phyloP scores from a whole-genome alignment of 148 eudicot species.

The Talinum fruticosum region DNA sequence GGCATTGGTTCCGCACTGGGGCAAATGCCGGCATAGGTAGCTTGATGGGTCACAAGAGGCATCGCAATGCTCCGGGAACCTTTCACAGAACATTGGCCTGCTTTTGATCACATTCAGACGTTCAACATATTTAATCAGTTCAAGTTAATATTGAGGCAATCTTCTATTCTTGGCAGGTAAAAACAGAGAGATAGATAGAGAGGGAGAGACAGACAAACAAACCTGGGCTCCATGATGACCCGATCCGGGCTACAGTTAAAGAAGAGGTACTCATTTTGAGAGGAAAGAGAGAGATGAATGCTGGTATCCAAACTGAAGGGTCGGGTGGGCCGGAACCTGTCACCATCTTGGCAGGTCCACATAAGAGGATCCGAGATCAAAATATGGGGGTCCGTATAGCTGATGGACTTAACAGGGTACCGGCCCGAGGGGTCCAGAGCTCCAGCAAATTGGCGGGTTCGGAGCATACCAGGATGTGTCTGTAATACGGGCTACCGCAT shows the following conservation, averaged over 20 bases:
- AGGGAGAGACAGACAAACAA: background rate
- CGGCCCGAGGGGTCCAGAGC: constrained; percentile 85
- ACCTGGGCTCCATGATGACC: constrained; percentile 67
- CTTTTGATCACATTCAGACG: background rate
- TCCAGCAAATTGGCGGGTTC: constrained; percentile 36
- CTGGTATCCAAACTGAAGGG: constrained; percentile 85
- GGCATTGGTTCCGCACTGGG: constrained; percentile 44
- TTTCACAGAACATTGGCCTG: constrained; percentile 71
- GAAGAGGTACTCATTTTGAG: constrained; percentile 82
- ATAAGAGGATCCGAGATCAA: constrained; percentile 66
- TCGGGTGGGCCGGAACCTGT: constrained; percentile 53
- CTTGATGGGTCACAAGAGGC: constrained; percentile 78
- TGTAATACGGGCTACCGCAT: constrained; percentile 84
- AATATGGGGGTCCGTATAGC: constrained; percentile 75
- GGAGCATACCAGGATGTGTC: constrained; percentile 63
- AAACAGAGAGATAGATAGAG: background rate
- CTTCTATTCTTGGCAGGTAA: too few species aligned
- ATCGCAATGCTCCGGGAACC: constrained; percentile 72
- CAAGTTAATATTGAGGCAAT: too few species aligned
- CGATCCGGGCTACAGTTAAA: constrained; percentile 68
- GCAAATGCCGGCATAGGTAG: constrained; percentile 72
- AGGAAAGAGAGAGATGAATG: constrained; percentile 59
- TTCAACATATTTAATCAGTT: background rate
- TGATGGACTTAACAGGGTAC: constrained; percentile 52
- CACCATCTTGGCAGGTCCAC: constrained; percentile 83